Conservation (phyloP, 1,284 basidiomycete species). For the Inonotus hispidus region DNA sequence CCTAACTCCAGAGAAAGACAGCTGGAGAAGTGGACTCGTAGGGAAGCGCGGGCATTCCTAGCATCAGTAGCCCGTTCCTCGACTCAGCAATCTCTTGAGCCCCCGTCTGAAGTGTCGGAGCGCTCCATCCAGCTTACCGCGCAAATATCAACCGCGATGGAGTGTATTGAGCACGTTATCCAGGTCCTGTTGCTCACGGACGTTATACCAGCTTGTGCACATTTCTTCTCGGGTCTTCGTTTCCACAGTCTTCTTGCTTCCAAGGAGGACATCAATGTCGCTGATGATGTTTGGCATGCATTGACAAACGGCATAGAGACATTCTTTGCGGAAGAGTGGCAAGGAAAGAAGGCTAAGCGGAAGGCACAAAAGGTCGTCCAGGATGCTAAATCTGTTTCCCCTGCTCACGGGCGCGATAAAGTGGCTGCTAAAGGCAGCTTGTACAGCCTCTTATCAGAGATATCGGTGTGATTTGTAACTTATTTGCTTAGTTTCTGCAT, state of each 20-base stretch:
- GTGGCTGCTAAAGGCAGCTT: background rate
- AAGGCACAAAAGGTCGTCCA: conserved; percentile 1
- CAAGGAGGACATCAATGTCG: conserved; percentile 19
- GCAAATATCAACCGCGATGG: conserved; percentile 56
- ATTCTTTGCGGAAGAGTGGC: conserved; percentile 38
- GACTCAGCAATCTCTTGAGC: conserved; percentile 20
- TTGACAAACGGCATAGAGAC: conserved; percentile 44
- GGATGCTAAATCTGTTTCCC: background rate
- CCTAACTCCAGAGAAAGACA: conserved; percentile 46
- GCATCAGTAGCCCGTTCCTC: conserved; percentile 37
- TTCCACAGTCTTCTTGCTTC: conserved; percentile 49
- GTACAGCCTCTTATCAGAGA: conserved; percentile 12
- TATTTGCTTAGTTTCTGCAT: background rate
- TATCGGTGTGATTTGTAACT: conserved; percentile 4
- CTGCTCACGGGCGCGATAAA: background rate
- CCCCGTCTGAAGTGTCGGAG: conserved; percentile 32
- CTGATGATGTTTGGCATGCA: conserved; percentile 41
- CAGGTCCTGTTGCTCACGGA: conserved; percentile 54
- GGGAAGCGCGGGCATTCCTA: conserved; percentile 63
- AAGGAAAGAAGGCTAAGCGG: conserved; percentile 26
- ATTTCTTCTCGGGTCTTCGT: conserved; percentile 48
- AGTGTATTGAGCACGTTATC: conserved; percentile 51
- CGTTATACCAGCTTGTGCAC: conserved; percentile 39
- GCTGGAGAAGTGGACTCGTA: conserved; percentile 62
- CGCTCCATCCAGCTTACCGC: conserved; percentile 69